Base-by-base conservation (phyloP, 139 green algal genomes). In the Eudorina sp. region DNA sequence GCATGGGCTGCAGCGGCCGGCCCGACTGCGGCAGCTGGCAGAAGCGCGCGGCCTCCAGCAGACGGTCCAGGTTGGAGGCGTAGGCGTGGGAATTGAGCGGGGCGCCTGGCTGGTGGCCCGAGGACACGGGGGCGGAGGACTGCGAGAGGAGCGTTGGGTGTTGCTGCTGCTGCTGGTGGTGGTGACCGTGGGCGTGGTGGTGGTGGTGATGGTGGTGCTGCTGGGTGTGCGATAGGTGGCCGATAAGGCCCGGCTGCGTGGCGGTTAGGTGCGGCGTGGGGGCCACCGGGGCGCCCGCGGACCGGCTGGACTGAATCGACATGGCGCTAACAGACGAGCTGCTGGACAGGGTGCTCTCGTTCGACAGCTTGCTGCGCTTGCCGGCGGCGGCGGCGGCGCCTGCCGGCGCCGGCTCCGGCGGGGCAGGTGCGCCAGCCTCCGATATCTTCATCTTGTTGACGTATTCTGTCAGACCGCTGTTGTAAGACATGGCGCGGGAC, bases 401-500 rank as follows among this genome's bases (percentile, higher is more conserved):
- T 11, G 25, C 46, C 1, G 73, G 45, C n/a, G 18, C 34, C 19
- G 48, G 46, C 53, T 58, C 41, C 41, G 29, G 58, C 2, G 29
- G 0, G n/a, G 36, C 80, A 8, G 45, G 46, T 6, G 14, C 64
- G 81, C 64, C 81, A 13, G 80, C 41, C 53, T 90, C 85, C 6
- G 74, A 85, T 29, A 90, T 90, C 60, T 85, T 85, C 85, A 90
- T 90, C 85, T 90, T 90, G 76, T 85, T 90, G 6, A 90, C 85
- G 36, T 90, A 90, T 64, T 90, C 85, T 2, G 76, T 85, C 4
- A 90, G 85, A 6, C 85, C 85, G 29, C 36, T 60, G 75, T 85
- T 90, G 85, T 83, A 72, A 18, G 8, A 43, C 51, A 70, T 53
- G 19, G 85, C 48, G 23, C 85, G 85, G 2, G 41, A n/a, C 69